Conservation (phyloP, 345 rosid species). For the Erucastrum elatum region DNA sequence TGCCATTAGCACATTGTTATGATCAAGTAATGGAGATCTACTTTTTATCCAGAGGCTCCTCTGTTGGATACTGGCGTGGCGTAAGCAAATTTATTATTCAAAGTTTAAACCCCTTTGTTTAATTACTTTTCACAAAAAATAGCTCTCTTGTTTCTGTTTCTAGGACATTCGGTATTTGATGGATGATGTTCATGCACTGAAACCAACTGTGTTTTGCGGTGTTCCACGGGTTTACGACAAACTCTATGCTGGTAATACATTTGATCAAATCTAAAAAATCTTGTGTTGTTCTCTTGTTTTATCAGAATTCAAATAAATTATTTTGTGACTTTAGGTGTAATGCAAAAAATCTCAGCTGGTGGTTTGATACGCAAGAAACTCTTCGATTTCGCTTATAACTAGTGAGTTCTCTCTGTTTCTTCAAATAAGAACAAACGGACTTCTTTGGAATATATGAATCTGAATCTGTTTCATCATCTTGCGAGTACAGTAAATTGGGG, state of each 20-base stretch:
- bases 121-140: not conserved
- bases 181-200: slow-evolving; percentile 83
- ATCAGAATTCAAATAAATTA: not conserved
- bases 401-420: slow-evolving; percentile 54
- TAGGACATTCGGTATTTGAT: slow-evolving; percentile 76
- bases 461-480: slow-evolving; percentile 7
- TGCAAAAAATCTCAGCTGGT: slow-evolving; percentile 63
- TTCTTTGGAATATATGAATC: not conserved
- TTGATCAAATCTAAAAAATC: not conserved
- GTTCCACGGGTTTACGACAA: slow-evolving; percentile 94
- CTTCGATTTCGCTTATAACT: slow-evolving; percentile 73
- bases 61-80: slow-evolving; percentile 91
- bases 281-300: not conserved
- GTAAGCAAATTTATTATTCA: slow-evolving; percentile 41
- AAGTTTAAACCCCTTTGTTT: not conserved
- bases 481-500: slow-evolving; percentile 63
- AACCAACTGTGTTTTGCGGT: slow-evolving; percentile 78
- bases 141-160: not conserved
- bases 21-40: slow-evolving; percentile 83
- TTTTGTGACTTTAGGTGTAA: slow-evolving; percentile 56
- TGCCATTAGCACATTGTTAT: slow-evolving; percentile 88
- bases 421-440: not conserved
- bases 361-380: slow-evolving; percentile 63
- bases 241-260: slow-evolving; percentile 58
- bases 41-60: slow-evolving; percentile 72